These are phyloP conservation scores for Microbotryum saponariae DNA, from an alignment of 1,284 basidiomycete species.

Conservation along the genomic window DNA sequence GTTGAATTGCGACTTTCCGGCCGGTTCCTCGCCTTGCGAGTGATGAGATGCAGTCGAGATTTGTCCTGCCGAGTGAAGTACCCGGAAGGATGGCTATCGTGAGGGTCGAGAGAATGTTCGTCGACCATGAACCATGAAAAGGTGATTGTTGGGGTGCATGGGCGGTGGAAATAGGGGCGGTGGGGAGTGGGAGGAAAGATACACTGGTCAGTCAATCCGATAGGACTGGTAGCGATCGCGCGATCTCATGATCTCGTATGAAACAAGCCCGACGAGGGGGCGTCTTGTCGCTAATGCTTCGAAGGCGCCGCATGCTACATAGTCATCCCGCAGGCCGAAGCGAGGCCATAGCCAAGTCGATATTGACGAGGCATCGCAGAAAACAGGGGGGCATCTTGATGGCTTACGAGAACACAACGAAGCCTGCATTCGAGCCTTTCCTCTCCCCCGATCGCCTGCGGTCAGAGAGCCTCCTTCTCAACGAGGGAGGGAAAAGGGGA, in stretches of 20 bases:
- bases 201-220: background rate
- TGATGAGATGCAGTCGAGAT: slow-evolving; percentile 13
- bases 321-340: background rate
- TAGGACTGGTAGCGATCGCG: background rate
- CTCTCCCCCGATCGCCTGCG: slow-evolving; percentile 18
- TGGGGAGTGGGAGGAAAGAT: background rate
- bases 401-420: slow-evolving; percentile 18
- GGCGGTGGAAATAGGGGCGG: no score
- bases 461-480: slow-evolving; percentile 15
- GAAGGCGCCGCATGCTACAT: background rate
- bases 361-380: no score
- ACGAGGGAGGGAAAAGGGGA: no score
- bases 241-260: background rate
- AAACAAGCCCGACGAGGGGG: background rate
- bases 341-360: background rate
- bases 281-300: no score
- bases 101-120: no score
- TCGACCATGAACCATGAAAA: no score
- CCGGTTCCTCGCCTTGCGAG: slow-evolving; percentile 14
- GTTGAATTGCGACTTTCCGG: background rate
- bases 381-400: no score
- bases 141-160: no score
- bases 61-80: slow-evolving; percentile 17
- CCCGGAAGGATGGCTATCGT: slow-evolving; percentile 17
- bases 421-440: background rate